Evolutionary conservation across 495 filamentous ascomycete genomes (phyloP).

Genomic region (Xylaria venustula): DNA sequence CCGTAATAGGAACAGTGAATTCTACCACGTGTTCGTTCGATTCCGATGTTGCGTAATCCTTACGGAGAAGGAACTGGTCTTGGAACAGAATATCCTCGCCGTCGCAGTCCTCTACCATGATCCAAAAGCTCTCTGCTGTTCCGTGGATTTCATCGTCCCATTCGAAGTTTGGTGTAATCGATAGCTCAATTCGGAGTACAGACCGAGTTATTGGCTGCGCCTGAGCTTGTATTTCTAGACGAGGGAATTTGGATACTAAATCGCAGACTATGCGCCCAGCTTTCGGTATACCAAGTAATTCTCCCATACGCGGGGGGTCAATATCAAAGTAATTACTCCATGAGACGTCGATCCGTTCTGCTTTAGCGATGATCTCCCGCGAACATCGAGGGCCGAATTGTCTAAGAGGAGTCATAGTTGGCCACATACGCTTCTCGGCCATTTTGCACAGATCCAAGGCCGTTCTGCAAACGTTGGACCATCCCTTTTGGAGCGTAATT

Average conservation of each 20-base stretch:
- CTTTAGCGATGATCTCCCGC: constrained; percentile 82
- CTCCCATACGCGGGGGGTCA: constrained; percentile 95
- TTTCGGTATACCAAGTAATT: constrained; percentile 89
- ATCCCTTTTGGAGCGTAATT: constrained; percentile 93
- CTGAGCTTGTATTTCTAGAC: constrained; percentile 86
- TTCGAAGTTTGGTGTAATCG: constrained; percentile 91
- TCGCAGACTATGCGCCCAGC: constrained; percentile 82
- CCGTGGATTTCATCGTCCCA: constrained; percentile 94
- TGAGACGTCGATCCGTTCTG: constrained; percentile 90
- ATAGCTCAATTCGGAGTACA: constrained; percentile 91
- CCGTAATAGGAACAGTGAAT: constrained; percentile 92
- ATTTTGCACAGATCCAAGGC: constrained; percentile 97
- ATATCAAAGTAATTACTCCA: constrained; percentile 94
- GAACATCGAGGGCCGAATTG: constrained; percentile 78
- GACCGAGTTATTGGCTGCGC: constrained; percentile 94
- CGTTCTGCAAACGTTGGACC: constrained; percentile 89
- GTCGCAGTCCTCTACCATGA: constrained; percentile 94
- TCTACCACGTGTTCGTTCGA: constrained; percentile 96
- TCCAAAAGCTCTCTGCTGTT: constrained; percentile 89
- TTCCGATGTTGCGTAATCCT: constrained; percentile 73
- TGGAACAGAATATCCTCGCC: constrained; percentile 95
- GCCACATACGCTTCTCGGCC: constrained; percentile 99
- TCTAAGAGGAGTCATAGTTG: constrained; percentile 91
- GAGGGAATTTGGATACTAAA: constrained; percentile 87
- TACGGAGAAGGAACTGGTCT: constrained; percentile 88